Evolutionary conservation across 1,284 basidiomycete species (phyloP), one percentile per base, ranked within the genome.

Genomic region (Microbotryomycetes sp.): DNA sequence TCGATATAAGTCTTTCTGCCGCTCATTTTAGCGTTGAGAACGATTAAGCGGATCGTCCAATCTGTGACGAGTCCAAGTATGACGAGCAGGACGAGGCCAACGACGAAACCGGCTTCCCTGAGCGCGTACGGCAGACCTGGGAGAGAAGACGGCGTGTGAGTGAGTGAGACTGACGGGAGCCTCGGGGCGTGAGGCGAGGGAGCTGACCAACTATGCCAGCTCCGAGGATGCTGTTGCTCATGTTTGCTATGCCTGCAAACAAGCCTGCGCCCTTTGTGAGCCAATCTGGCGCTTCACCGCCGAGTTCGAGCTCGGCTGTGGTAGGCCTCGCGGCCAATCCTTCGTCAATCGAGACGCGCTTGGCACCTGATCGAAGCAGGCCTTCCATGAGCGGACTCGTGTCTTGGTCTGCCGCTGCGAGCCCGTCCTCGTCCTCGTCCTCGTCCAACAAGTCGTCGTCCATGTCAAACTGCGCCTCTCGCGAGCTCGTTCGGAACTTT

Each of bases 1-100:
- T 90, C 94, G 67, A 97, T 96, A 74, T 98, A 99, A 1, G 91
- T 92, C 66, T 84, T 85, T 54, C 88, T 81, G 0, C 96, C 94
- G 70, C 89, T 91, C 61, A 99, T 80, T 78, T 99, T 99, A 31
- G 92, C 93, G 73, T 97, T 97, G 69, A 93, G 76, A 3, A 77
- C 75, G 45, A 71, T 68, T 31, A 99, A 82, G 15, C 93, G 86
- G 63, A 99, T 97, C 3, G 96, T 98, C 94, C 94, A 98, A 76
- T 97, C 93, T 13, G 94, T 97, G 45, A 96, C 82, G 26, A 78
- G 81, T 49, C 89, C 92, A 15, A 98, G 79, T 6, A 85, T 76
- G 24, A 93, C 78, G 16, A 99, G 81, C 2, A 99, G 81, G 9
- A 86, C 56, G 15, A 97, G 76, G 5, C 96, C 96, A 0, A 84